A percentile compares a stretch with the other conserved stretches of the same genome.
These are phyloP conservation scores for Aspergillus brunneoviolaceus DNA, from an alignment of 2,329 filamentous ascomycete species.

Conservation along the genomic window DNA sequence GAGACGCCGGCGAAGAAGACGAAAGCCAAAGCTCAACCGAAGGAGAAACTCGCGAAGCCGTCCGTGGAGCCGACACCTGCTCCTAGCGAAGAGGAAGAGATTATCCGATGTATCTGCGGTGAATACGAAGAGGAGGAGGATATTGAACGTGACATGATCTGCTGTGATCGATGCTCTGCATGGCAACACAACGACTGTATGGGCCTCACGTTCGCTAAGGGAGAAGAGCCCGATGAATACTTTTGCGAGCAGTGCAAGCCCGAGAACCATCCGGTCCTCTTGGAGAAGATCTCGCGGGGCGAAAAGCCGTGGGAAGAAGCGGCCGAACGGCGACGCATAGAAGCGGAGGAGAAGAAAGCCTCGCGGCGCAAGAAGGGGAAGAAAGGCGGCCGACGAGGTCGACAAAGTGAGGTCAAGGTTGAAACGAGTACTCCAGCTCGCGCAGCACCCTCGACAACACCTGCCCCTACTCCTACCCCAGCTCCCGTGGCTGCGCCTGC, in stretches of 20 bases:
- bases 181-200: slow-evolving; percentile 99
- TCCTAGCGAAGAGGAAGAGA: slow-evolving; percentile 59
- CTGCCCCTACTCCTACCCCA: slow-evolving; percentile 21
- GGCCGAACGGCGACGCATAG: slow-evolving; percentile 62
- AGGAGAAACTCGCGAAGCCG: slow-evolving; percentile 48
- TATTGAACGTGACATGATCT: slow-evolving; percentile 88
- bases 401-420: slow-evolving; percentile 61
- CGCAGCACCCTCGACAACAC: slow-evolving; percentile 28
- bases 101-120: slow-evolving; percentile 92
- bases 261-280: slow-evolving; percentile 74
- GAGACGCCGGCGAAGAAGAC: slow-evolving; percentile 54
- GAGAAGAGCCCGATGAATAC: slow-evolving; percentile 79
- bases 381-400: slow-evolving; percentile 58
- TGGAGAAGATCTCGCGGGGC: slow-evolving; percentile 74
- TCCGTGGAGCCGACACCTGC: slow-evolving; percentile 47
- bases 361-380: slow-evolving; percentile 58
- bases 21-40: slow-evolving; percentile 48
- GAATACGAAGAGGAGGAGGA: slow-evolving; percentile 82
- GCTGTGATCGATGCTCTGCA: slow-evolving; percentile 84
- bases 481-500: slow-evolving; percentile 24
- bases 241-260: slow-evolving; percentile 90
- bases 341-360: slow-evolving; percentile 58
- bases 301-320: slow-evolving; percentile 83
- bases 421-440: slow-evolving; percentile 45
- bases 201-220: slow-evolving; percentile 72